phyloP scores from a whole-genome alignment of 179 eudicot species.

The Carnegiea gigantea region DNA sequence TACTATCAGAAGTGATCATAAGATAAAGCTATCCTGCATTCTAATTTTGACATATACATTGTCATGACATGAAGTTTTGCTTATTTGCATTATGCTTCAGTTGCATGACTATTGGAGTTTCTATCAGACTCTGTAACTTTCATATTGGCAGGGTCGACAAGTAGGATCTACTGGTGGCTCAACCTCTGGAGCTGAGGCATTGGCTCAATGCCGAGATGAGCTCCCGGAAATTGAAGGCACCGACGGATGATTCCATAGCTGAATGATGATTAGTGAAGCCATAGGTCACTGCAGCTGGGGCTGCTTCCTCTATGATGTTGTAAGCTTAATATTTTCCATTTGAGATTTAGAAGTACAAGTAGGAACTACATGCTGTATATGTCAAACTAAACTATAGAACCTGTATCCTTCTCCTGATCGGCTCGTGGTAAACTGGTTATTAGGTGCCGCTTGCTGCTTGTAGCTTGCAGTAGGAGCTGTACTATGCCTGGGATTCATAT shows the following conservation, averaged over 20 bases:
- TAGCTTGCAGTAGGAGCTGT: not conserved
- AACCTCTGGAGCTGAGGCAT: constrained; percentile 16
- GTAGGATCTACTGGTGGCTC: constrained; percentile 11
- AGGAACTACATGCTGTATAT: not conserved
- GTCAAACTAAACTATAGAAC: not conserved
- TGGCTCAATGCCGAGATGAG: constrained; percentile 22
- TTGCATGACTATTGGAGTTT: not conserved
- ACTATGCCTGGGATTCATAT: no score
- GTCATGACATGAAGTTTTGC: not conserved
- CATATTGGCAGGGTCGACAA: constrained; percentile 19
- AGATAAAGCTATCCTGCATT: not conserved
- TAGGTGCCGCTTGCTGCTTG: not conserved
- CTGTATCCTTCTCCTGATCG: not conserved
- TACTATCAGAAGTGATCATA: not conserved
- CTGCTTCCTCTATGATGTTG: not conserved
- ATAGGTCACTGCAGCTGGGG: not conserved
- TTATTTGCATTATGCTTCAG: not conserved
- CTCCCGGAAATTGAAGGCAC: constrained; percentile 36
- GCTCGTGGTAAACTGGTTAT: not conserved
- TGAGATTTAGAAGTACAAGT: not conserved
- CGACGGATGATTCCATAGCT: constrained; percentile 13
- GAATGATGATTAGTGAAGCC: not conserved
- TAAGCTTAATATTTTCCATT: not conserved
- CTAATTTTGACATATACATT: not conserved
- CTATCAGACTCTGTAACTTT: not conserved